A percentile compares a stretch with the other conserved stretches of the same genome.
These are phyloP conservation scores for Pleurotus pulmonarius DNA, from an alignment of 768 basidiomycete species.

Conservation along the genomic window DNA sequence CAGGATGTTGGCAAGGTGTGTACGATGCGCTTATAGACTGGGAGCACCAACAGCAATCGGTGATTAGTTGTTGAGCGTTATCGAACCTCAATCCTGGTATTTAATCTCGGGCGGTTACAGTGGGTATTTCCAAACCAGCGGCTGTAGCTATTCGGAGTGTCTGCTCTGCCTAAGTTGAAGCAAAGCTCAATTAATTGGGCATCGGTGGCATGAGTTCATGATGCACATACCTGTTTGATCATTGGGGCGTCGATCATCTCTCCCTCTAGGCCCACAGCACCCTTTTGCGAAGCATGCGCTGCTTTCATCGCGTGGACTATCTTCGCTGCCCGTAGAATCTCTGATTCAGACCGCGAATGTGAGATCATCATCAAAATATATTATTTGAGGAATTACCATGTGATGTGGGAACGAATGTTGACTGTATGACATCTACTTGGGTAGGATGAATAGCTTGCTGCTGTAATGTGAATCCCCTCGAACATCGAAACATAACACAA, in stretches of 20 bases:
- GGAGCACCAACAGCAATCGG: no score
- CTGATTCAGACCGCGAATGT: conserved; percentile 31
- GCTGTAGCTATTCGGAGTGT: conserved; percentile 5
- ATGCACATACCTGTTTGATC: conserved; percentile 64
- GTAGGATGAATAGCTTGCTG: conserved; percentile 95
- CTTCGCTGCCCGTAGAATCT: conserved; percentile 71
- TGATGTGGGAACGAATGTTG: conserved; percentile 71
- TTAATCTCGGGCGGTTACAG: neutral
- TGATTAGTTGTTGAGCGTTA: no score
- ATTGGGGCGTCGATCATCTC: conserved; percentile 93
- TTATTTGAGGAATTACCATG: conserved; percentile 42
- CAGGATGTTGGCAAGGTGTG: no score
- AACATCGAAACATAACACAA: neutral
- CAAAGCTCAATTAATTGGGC: neutral
- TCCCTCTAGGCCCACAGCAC: conserved; percentile 75
- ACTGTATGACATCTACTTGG: conserved; percentile 76
- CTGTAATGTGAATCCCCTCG: conserved; percentile 2
- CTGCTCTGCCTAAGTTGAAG: conserved; percentile 7
- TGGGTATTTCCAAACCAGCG: conserved; percentile 8
- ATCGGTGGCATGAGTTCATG: neutral
- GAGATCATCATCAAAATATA: neutral
- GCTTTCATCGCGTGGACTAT: conserved; percentile 65
- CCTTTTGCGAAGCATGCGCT: conserved; percentile 48
- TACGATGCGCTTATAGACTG: no score
- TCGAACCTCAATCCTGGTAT: neutral